phyloP scores from a whole-genome alignment of 192 early-diverging fungal species.

The Martensiomyces pterosporus region DNA sequence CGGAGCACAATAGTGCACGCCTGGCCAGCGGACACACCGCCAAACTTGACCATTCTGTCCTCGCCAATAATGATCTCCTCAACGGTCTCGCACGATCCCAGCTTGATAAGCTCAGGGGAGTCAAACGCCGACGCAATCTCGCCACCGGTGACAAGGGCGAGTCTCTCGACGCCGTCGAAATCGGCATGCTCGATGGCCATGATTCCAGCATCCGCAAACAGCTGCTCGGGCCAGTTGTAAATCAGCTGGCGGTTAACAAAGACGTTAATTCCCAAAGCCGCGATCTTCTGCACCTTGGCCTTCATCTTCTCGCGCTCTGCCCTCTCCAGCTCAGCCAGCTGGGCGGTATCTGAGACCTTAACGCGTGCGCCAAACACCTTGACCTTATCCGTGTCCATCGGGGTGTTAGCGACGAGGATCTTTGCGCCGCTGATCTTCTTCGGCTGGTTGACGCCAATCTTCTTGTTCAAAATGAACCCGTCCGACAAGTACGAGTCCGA shows the following conservation, averaged over 20 bases:
- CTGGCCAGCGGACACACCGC: slow-evolving; percentile 89
- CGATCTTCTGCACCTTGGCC: slow-evolving; percentile 98
- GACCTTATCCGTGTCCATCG: slow-evolving; percentile 99
- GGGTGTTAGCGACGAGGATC: slow-evolving; percentile 97
- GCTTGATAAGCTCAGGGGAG: slow-evolving; percentile 90
- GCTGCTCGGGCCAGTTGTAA: slow-evolving; percentile 99
- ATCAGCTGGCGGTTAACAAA: slow-evolving; percentile 99
- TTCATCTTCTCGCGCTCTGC: slow-evolving; percentile 99
- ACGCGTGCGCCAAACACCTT: slow-evolving; percentile 99
- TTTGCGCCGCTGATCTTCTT: slow-evolving; percentile 93
- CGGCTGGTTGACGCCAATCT: slow-evolving; percentile 98
- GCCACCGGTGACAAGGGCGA: slow-evolving; percentile 96
- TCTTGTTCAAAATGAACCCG: slow-evolving; percentile 97
- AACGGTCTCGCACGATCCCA: slow-evolving; percentile 93
- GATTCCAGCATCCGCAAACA: slow-evolving; percentile 96
- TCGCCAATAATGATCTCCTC: slow-evolving; percentile 99
- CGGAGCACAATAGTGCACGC: slow-evolving; percentile 98
- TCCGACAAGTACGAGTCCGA: slow-evolving; percentile 95
- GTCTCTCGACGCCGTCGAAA: slow-evolving; percentile 95
- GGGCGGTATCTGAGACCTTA: slow-evolving; percentile 92
- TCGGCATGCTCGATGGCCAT: slow-evolving; percentile 98
- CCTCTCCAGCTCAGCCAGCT: slow-evolving; percentile 97
- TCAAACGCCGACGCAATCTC: slow-evolving; percentile 99
- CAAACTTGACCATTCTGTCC: slow-evolving; percentile 96
- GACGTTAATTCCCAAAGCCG: slow-evolving; percentile 95